phyloP scores from a whole-genome alignment of 208 protist species.

The Herpetomonas tarakana region DNA sequence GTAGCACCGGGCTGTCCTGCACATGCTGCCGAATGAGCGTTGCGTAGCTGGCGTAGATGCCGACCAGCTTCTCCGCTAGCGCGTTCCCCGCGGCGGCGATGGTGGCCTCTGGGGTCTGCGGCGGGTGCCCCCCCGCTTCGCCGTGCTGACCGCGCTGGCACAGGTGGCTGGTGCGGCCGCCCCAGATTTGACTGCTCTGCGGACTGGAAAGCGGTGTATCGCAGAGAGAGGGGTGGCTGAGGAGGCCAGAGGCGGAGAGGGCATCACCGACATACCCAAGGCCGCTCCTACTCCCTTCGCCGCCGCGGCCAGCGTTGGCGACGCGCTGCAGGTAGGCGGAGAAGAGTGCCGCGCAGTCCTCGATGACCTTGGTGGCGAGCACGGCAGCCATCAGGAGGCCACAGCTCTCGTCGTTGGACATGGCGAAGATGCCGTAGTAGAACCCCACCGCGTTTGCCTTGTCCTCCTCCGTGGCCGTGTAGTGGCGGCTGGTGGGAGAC shows the following conservation, averaged over 20 bases:
- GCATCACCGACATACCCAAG: background rate
- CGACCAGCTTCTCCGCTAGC: conserved; percentile 29
- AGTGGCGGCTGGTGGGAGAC: background rate
- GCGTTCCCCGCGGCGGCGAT: conserved; percentile 16
- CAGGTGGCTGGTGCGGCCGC: background rate
- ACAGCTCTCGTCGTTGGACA: conserved; percentile 40
- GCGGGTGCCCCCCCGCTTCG: background rate
- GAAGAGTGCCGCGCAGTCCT: conserved; percentile 22
- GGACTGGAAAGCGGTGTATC: background rate
- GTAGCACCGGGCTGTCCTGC: conserved; percentile 27
- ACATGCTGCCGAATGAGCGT: conserved; percentile 40
- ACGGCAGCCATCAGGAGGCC: conserved; percentile 46
- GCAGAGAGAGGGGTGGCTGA: background rate
- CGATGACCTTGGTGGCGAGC: conserved; percentile 47
- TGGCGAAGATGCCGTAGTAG: conserved; percentile 39
- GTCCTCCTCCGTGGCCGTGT: conserved; percentile 3
- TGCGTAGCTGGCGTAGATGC: conserved; percentile 21
- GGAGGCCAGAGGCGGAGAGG: background rate
- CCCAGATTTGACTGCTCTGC: background rate
- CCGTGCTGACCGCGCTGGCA: no score
- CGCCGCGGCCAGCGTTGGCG: background rate
- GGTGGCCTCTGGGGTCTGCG: background rate
- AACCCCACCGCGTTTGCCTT: conserved; percentile 15
- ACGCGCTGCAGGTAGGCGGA: conserved; percentile 20
- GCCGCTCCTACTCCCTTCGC: background rate